Evolutionary conservation across 805 yeast species (phyloP), one percentile per base, ranked within the genome.

Genomic region (Hanseniaspora occidentalis): DNA sequence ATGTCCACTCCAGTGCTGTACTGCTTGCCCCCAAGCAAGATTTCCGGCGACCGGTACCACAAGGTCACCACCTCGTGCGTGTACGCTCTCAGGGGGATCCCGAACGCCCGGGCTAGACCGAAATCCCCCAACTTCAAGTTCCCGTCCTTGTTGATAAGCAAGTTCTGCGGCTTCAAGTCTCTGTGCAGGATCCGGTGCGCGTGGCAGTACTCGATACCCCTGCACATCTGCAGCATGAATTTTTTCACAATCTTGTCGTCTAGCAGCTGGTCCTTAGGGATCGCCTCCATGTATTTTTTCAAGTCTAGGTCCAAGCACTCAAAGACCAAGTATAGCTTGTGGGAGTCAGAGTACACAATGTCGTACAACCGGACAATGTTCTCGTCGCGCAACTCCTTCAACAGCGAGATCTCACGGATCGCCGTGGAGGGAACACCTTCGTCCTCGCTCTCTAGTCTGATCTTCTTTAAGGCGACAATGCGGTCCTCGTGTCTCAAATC

Each of bases 391-490:
- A 89, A 69, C 61, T 89, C 98, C 62, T 89, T 89, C 85, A 89
- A 81, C 43, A 89, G 67, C 4, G 97, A 89, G 46, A 89, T 89
- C 61, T 89, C 98, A 48, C 98, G 73, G 52, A 89, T 89, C 2
- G 98, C 98, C 1, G 98, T 92, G 4, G 96, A 85, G 6, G 98
- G 98, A 1, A 97, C 94, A 29, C 98, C 98, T 64, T 92, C 96
- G 42, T 60, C 71, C 56, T 92, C 98, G 39, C 94, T 80, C 56
- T 92, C 98, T 45, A 89, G 69, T 52, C 82, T 83, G 63, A 92
- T 92, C 59, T 92, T 97, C 58, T 92, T 92, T 52, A 92, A 67
- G 0, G 98, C 98, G 16, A 92, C 98, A 16, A 88, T 69, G 39
- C 65, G 41, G 84, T 86, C 38, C 86, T 96, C 22, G 88, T 80